Conservation (phyloP, 441 rosid species). For the Pelargonium australe region DNA sequence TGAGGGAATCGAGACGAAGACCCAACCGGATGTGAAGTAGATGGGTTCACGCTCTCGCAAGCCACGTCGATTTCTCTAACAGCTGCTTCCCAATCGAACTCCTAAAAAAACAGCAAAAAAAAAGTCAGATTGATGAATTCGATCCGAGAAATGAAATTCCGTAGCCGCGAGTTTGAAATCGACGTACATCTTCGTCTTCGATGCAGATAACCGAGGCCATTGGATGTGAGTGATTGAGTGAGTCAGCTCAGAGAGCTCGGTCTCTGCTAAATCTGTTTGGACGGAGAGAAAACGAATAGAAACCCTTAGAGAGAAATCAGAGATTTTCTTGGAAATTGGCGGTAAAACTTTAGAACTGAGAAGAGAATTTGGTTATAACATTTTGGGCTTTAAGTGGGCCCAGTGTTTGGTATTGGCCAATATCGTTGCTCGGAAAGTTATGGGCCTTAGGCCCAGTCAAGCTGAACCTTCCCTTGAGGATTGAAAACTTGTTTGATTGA, state of each 20-base stretch:
- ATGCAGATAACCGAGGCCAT: slow-evolving; percentile 40
- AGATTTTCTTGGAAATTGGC: slow-evolving; percentile 20
- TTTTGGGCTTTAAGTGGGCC: too few relatives aligned
- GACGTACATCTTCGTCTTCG: slow-evolving; percentile 43
- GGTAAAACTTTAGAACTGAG: slow-evolving; percentile 28
- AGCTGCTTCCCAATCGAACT: slow-evolving; percentile 94
- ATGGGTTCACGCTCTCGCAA: slow-evolving; percentile 32
- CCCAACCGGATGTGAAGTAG: slow-evolving; percentile 18
- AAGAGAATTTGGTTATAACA: neutral
- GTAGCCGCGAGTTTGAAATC: slow-evolving; percentile 1
- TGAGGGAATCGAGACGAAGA: neutral
- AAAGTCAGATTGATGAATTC: neutral
- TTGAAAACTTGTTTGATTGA: too few relatives aligned
- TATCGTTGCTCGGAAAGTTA: too few relatives aligned
- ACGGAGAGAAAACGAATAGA: neutral
- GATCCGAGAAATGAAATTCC: neutral
- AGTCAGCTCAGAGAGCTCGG: neutral
- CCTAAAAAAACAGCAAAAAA: slow-evolving; percentile 25
- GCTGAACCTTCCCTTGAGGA: too few relatives aligned
- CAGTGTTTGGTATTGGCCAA: too few relatives aligned
- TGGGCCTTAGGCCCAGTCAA: too few relatives aligned
- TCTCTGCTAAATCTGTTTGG: slow-evolving; percentile 8
- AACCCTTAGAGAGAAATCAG: neutral
- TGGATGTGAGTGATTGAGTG: neutral
- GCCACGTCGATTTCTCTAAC: slow-evolving; percentile 73